Conservation (phyloP, 2,329 filamentous ascomycete genomes). For the Mycosphaerella sp. region DNA sequence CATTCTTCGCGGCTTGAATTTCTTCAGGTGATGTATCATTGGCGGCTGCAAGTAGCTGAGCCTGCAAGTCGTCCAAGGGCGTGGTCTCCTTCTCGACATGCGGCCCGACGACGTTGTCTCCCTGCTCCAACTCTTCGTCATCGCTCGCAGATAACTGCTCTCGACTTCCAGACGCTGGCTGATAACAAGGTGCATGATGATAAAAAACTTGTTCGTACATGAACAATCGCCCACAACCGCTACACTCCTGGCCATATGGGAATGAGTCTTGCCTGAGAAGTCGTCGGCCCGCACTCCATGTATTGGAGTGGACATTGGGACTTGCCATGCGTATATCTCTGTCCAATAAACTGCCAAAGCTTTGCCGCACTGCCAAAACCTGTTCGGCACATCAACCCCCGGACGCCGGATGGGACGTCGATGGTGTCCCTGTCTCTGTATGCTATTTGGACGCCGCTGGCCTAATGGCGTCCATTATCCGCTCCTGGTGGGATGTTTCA, state of each 20-base stretch:
- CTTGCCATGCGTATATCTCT: neutral
- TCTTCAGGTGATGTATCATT: neutral
- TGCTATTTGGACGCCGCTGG: neutral
- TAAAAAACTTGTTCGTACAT: neutral
- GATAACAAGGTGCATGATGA: conserved; percentile 1
- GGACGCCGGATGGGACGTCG: neutral
- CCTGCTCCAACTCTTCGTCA: neutral
- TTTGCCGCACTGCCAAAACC: neutral
- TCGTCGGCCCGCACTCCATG: neutral
- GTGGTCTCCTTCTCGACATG: neutral
- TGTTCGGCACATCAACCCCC: neutral
- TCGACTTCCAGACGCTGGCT: neutral
- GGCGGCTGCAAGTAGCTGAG: conserved; percentile 2
- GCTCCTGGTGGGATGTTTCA: no score
- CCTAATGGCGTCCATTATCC: neutral
- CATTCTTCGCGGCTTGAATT: neutral
- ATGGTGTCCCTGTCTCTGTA: neutral
- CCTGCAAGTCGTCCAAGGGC: neutral
- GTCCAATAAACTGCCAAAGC: neutral
- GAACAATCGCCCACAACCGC: neutral
- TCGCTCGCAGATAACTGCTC: neutral
- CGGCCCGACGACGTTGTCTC: neutral
- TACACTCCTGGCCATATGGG: neutral
- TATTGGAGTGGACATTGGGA: neutral
- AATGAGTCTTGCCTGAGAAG: neutral